Conservation (phyloP, 768 basidiomycete genomes). For the Suillus subluteus region DNA sequence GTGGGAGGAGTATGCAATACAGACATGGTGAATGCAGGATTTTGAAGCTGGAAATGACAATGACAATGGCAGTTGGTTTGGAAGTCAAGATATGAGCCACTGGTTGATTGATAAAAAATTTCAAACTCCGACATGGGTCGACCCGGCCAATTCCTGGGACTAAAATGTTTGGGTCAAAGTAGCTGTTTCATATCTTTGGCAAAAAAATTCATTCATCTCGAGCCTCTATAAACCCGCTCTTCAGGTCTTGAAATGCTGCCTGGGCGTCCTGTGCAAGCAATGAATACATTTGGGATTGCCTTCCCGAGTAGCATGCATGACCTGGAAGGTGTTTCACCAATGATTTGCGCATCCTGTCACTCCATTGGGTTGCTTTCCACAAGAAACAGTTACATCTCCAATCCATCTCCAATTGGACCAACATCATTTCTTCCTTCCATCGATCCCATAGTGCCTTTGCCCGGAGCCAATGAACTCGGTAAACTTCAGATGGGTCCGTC, state of each 20-base stretch:
- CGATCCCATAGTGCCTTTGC: conserved; percentile 8
- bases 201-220: background rate
- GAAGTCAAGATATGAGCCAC: background rate
- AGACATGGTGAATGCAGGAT: no score
- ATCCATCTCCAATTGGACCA: background rate
- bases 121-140: background rate
- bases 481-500: conserved; percentile 7
- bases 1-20: background rate
- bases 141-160: background rate
- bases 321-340: background rate
- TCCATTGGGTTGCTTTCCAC: conserved; percentile 1
- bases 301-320: background rate
- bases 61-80: background rate
- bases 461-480: conserved; percentile 12
- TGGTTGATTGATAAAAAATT: background rate
- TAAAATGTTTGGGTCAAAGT: no score
- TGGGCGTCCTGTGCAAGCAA: background rate
- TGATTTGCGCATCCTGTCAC: background rate
- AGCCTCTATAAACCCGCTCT: background rate
- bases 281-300: background rate
- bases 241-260: background rate
- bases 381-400: background rate
- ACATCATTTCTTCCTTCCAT: conserved; percentile 11
- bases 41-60: background rate
- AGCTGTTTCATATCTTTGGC: no score